Evolutionary conservation across 2,329 filamentous ascomycete species (phyloP).

Genomic region (Nemania sp.): DNA sequence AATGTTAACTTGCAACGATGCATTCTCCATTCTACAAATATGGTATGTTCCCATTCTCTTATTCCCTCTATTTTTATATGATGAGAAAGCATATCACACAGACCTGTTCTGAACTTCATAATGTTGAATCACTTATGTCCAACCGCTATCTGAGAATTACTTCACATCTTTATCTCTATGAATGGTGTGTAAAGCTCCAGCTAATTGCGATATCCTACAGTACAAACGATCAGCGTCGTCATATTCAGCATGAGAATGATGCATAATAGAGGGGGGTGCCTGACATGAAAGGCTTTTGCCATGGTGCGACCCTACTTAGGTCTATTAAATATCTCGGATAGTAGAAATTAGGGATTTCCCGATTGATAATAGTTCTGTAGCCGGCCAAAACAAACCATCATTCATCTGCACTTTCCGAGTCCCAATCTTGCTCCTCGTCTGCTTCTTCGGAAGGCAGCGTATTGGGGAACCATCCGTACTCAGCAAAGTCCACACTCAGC

Average conservation of each 20-base stretch:
- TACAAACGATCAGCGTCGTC: not conserved
- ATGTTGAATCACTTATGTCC: constrained; percentile 75
- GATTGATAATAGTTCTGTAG: constrained; percentile 8
- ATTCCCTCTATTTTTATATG: constrained; percentile 54
- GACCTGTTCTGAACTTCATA: constrained; percentile 74
- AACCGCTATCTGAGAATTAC: constrained; percentile 77
- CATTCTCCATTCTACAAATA: constrained; percentile 16
- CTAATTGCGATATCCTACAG: constrained; percentile 10
- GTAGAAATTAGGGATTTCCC: not conserved
- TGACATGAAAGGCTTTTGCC: not conserved
- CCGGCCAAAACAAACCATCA: not conserved
- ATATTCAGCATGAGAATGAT: not conserved
- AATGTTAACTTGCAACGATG: not conserved
- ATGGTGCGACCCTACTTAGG: not conserved
- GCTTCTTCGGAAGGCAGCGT: constrained; percentile 51
- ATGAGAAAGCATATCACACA: constrained; percentile 76
- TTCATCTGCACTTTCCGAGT: constrained; percentile 10
- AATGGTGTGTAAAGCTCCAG: not conserved
- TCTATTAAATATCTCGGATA: too few relatives aligned
- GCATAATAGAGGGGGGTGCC: not conserved
- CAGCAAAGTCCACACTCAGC: constrained; percentile 54
- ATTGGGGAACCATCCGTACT: constrained; percentile 62
- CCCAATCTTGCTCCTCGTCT: constrained; percentile 38
- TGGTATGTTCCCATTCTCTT: constrained; percentile 46
- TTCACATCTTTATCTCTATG: not conserved